Evolutionary conservation across 352 stramenopile genomes (phyloP), one percentile per base, ranked within the genome.

Genomic region (Plasmopara viticola): DNA sequence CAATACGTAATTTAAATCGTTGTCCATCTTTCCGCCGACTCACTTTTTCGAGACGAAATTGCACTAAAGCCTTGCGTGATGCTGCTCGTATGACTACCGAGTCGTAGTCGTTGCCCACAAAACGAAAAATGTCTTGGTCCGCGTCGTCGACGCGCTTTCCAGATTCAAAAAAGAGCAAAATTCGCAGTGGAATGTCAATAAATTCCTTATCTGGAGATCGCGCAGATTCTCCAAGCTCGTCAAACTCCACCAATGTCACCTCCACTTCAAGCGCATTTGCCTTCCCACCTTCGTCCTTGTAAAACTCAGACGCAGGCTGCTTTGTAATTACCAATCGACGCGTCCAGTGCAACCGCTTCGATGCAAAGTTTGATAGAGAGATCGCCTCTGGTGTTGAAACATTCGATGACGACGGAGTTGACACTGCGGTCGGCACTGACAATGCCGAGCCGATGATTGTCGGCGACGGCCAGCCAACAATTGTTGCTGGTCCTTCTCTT

Each of bases 261-360:
- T 88, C 81, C 9, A 90, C 78, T 37, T 87, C 76, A 18, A 94
- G 62, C 4, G 79, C 74, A 58, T 94, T 94, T 0, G 83, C 67
- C 55, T 90, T 90, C 14, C 83, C 83, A 8, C 83, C 83, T 90
- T 94, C 84, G 48, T 94, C 84, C 55, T 94, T 94, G 68, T 91
- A 94, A 52, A 94, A 94, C 57, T 91, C 81, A 14, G 84, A 89
- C 10, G 72, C 58, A 8, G 84, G 84, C 58, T 94, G 84, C 62
- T 87, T 94, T 9, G 79, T 90, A 41, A 94, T 81, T n/a, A 91
- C 81, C 39, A 94, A 62, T 41, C 84, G 67, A 34, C 81, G 72
- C 12, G 77, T 79, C 79, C 79, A 88, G 10, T 69, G 73, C n/a
- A 41, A 38, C 13, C 78, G 67, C 53, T 80, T 80, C 12, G 59